Percentiles rank a stretch among this genome's conserved stretches.
Evolutionary conservation across 2,329 filamentous ascomycete species (phyloP).

Genomic region (Fusarium palustre): DNA sequence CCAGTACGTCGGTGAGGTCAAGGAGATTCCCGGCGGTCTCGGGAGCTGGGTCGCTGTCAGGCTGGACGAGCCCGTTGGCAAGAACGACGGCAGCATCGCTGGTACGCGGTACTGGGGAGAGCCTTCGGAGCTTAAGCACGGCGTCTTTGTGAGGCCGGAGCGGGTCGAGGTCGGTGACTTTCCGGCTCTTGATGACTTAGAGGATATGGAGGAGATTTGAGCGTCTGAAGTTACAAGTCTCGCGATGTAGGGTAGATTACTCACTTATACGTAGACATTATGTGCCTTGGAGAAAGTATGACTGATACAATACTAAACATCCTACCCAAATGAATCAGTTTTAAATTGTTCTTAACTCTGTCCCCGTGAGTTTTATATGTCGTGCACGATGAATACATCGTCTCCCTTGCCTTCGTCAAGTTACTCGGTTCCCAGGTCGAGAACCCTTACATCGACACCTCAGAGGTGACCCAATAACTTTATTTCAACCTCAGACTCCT

Average conservation of each 20-base stretch:
- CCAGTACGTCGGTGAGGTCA: conserved; percentile 78
- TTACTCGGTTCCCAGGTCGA: conserved; percentile 37
- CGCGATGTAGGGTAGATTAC: not conserved
- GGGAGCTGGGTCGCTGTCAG: conserved; percentile 79
- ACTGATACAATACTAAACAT: not conserved
- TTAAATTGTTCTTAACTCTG: not conserved
- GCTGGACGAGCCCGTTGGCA: conserved; percentile 83
- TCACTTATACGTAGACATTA: not conserved
- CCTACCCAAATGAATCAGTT: not conserved
- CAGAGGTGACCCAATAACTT: conserved; percentile 28
- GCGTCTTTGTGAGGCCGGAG: conserved; percentile 83
- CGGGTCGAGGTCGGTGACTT: conserved; percentile 82
- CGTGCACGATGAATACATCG: conserved; percentile 1
- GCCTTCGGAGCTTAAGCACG: conserved; percentile 73
- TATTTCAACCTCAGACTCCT: conserved; percentile 30
- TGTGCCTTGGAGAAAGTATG: not conserved
- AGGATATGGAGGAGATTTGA: conserved; percentile 81
- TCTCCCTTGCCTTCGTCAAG: conserved; percentile 11
- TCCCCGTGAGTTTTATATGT: conserved; percentile 23
- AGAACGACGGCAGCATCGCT: conserved; percentile 82
- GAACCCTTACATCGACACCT: conserved; percentile 39
- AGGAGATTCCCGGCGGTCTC: conserved; percentile 75
- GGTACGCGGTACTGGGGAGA: conserved; percentile 76
- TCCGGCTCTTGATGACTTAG: conserved; percentile 76
- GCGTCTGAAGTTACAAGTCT: not conserved